These are phyloP conservation scores for Plenodomus biglobosus DNA, from an alignment of 2,329 filamentous ascomycete genomes.

Conservation along the genomic window DNA sequence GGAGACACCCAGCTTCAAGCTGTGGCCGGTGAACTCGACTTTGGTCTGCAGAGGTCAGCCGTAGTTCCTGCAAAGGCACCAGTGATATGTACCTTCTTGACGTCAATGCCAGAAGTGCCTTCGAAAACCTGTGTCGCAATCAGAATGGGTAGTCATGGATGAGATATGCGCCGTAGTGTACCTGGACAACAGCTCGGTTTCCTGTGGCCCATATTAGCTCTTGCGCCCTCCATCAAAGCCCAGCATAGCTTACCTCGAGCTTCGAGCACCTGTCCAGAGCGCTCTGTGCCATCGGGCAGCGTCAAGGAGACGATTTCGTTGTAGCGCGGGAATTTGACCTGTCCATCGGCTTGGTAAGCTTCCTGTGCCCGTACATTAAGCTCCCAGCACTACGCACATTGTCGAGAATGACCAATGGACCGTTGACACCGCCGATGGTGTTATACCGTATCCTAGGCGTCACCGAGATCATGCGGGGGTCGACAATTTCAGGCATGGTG, in stretches of 20 bases:
- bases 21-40: slow-evolving; percentile 96
- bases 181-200: slow-evolving; percentile 92
- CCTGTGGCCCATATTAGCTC: slow-evolving; percentile 56
- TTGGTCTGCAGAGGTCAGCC: slow-evolving; percentile 65
- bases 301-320: slow-evolving; percentile 98
- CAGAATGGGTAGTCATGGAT: slow-evolving; percentile 16
- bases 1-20: slow-evolving; percentile 96
- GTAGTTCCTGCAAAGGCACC: slow-evolving; percentile 13
- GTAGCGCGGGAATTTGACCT: slow-evolving; percentile 97
- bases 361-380: slow-evolving; percentile 1
- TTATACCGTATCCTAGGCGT: slow-evolving; percentile 87
- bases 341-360: slow-evolving; percentile 29
- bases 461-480: slow-evolving; percentile 58
- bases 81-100: slow-evolving; percentile 71
- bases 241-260: slow-evolving; percentile 72
- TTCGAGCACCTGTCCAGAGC: slow-evolving; percentile 94
- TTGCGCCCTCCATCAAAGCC: not conserved
- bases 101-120: slow-evolving; percentile 94
- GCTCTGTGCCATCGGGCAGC: slow-evolving; percentile 89
- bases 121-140: slow-evolving; percentile 78
- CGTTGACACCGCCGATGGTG: slow-evolving; percentile 97
- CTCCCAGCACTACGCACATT: slow-evolving; percentile 64
- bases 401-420: slow-evolving; percentile 94
- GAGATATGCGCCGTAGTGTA: slow-evolving; percentile 45
- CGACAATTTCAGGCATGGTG: slow-evolving; percentile 44